Evolutionary conservation across 2,329 filamentous ascomycete species (phyloP).

Genomic region (Penicillium occitanis): DNA sequence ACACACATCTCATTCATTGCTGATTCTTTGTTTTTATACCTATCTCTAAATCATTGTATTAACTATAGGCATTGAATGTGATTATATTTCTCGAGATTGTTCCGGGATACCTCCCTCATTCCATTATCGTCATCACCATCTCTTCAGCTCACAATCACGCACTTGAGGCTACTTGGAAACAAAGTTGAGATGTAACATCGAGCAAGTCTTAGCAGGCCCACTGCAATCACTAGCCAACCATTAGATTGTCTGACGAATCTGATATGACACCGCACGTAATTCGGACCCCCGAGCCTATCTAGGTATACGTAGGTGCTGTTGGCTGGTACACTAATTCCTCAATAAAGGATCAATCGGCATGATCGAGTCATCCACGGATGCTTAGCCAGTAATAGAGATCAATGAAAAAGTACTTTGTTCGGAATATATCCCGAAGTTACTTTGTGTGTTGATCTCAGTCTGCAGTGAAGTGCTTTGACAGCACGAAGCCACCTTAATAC

Average conservation of each 20-base stretch:
- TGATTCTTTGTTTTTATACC: not conserved
- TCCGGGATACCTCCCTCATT: not conserved
- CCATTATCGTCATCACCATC: not conserved
- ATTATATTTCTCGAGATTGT: not conserved
- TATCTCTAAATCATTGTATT: not conserved
- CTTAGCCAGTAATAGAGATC: not conserved
- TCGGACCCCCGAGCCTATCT: not conserved
- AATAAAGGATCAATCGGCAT: not conserved
- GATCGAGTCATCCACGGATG: not conserved
- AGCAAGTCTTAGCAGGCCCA: constrained; percentile 2
- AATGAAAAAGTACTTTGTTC: not conserved
- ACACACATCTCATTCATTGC: not conserved
- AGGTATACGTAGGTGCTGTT: not conserved
- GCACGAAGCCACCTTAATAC: not conserved
- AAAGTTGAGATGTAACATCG: not conserved
- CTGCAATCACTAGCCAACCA: constrained; percentile 7
- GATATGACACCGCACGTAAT: constrained; percentile 4
- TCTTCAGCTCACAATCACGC: not conserved
- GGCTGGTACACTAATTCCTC: not conserved
- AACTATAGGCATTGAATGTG: not conserved
- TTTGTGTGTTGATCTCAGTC: not conserved
- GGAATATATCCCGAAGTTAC: not conserved
- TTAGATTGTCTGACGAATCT: constrained; percentile 3
- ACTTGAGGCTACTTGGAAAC: not conserved
- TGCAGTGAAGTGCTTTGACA: not conserved